Evolutionary conservation across 2,329 filamentous ascomycete species (phyloP).

Genomic region (Ophiocordyceps australis): DNA sequence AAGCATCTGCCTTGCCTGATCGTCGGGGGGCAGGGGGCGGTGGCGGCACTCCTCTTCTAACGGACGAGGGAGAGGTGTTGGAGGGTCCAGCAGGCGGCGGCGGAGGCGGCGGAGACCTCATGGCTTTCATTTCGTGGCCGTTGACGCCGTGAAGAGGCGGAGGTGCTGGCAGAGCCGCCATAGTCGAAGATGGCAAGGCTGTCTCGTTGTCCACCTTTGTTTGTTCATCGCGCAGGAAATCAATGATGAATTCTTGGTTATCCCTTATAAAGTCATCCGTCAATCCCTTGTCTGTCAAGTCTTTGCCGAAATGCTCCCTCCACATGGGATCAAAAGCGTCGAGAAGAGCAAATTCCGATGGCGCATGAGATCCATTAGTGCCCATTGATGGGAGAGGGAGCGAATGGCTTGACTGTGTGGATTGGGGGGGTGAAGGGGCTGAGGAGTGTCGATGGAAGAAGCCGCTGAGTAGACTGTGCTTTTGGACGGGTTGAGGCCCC

Average conservation of each 20-base stretch:
- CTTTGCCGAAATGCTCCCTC: slow-evolving; percentile 47
- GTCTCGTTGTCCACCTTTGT: slow-evolving; percentile 13
- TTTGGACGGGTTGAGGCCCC: slow-evolving; percentile 17
- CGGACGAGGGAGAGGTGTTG: slow-evolving; percentile 2
- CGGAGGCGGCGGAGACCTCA: slow-evolving; percentile 16
- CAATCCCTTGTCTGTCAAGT: slow-evolving; percentile 41
- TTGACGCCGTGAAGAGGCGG: slow-evolving; percentile 12
- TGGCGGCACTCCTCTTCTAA: slow-evolving; percentile 9
- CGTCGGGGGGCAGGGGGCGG: slow-evolving; percentile 33
- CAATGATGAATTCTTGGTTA: slow-evolving; percentile 50
- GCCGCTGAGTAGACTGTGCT: slow-evolving; percentile 35
- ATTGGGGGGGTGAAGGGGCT: slow-evolving; percentile 37
- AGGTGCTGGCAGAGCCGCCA: slow-evolving; percentile 6
- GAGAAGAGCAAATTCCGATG: slow-evolving; percentile 41
- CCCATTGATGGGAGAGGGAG: slow-evolving; percentile 19
- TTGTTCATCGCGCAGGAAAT: slow-evolving; percentile 42
- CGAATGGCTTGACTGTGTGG: slow-evolving; percentile 26
- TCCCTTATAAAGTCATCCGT: slow-evolving; percentile 50
- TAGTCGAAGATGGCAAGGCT: slow-evolving; percentile 3
- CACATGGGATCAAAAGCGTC: slow-evolving; percentile 47
- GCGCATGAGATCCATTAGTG: slow-evolving; percentile 22
- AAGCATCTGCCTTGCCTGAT: slow-evolving; percentile 35
- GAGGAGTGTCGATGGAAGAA: slow-evolving; percentile 45
- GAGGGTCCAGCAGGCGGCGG: slow-evolving; percentile 7
- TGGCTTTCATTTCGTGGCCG: slow-evolving; percentile 11